These are phyloP conservation scores for Barnettozyma vustinii DNA, from an alignment of 805 yeast genomes.

Conservation along the genomic window DNA sequence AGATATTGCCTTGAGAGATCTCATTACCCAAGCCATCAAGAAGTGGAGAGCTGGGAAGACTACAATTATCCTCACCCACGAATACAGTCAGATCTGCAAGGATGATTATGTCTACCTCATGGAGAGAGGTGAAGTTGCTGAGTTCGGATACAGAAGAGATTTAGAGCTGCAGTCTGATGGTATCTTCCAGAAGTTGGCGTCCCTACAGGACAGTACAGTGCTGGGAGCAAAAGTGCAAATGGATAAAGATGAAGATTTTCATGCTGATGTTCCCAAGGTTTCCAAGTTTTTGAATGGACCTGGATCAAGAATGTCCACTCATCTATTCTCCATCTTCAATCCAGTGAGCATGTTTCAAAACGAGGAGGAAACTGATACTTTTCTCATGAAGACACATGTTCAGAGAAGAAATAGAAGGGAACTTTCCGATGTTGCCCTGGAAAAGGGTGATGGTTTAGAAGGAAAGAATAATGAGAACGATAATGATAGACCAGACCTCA, in stretches of 20 bases:
- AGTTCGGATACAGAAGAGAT: conserved; percentile 35
- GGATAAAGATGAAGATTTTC: not conserved
- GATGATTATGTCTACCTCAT: conserved; percentile 57
- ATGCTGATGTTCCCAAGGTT: not conserved
- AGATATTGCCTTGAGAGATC: conserved; percentile 45
- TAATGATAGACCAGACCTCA: conserved; percentile 19
- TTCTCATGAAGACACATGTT: not conserved
- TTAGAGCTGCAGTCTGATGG: conserved; percentile 22
- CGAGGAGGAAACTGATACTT: conserved; percentile 4
- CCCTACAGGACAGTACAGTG: conserved; percentile 14
- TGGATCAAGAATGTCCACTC: conserved; percentile 14
- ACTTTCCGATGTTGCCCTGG: not conserved
- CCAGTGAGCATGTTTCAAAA: conserved; percentile 16
- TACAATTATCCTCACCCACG: conserved; percentile 81
- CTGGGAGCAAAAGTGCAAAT: not conserved
- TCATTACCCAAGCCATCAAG: conserved; percentile 46
- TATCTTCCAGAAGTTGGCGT: conserved; percentile 14
- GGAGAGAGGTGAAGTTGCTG: conserved; percentile 51
- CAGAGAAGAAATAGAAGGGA: conserved; percentile 9
- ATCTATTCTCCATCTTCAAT: conserved; percentile 17
- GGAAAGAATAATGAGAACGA: conserved; percentile 5
- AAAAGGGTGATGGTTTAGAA: conserved; percentile 1
- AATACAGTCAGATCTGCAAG: conserved; percentile 47
- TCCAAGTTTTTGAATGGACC: not conserved
- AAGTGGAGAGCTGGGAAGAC: conserved; percentile 63